Conservation (phyloP, 1,284 basidiomycete genomes). For the Chondrostereum purpureum region DNA sequence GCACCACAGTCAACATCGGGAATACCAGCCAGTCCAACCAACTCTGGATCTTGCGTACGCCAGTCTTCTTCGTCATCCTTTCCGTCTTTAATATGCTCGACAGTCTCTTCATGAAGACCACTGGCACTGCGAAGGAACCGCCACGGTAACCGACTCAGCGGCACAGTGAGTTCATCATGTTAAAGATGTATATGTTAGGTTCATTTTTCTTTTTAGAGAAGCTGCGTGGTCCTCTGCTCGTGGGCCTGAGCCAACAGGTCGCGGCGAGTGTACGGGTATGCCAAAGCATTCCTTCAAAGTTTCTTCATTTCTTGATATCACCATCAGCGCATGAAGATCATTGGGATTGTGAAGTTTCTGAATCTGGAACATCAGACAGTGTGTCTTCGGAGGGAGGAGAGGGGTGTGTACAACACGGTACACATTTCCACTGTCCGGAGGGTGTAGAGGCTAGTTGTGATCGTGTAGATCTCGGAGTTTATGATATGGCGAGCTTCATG, state of each 20-base stretch:
- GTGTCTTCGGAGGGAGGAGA: not conserved
- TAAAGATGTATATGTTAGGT: not conserved
- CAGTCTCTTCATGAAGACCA: conserved; percentile 2
- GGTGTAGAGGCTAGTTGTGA: conserved; percentile 1
- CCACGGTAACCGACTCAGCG: not conserved
- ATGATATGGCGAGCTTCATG: conserved; percentile 1
- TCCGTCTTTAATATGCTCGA: not conserved
- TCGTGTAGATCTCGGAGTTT: not conserved
- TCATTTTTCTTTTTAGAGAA: not conserved
- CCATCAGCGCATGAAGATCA: conserved; percentile 3
- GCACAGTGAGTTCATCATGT: not conserved
- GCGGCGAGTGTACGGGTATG: not conserved
- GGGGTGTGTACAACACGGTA: conserved; percentile 4
- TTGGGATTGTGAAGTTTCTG: conserved; percentile 1
- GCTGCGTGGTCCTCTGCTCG: conserved; percentile 3
- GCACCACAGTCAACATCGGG: not conserved
- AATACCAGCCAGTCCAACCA: conserved; percentile 1
- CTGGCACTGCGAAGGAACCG: conserved; percentile 2
- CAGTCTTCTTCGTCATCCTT: not conserved
- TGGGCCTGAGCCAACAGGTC: conserved; percentile 2
- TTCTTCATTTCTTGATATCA: not conserved
- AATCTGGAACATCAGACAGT: not conserved
- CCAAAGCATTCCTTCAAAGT: no score
- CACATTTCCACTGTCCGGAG: conserved; percentile 5
- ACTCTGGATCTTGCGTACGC: conserved; percentile 1